Percentiles rank a stretch among this genome's conserved stretches.
Conservation (phyloP, 2,329 filamentous ascomycete species). For the Phaeosphaeriaceae sp. region DNA sequence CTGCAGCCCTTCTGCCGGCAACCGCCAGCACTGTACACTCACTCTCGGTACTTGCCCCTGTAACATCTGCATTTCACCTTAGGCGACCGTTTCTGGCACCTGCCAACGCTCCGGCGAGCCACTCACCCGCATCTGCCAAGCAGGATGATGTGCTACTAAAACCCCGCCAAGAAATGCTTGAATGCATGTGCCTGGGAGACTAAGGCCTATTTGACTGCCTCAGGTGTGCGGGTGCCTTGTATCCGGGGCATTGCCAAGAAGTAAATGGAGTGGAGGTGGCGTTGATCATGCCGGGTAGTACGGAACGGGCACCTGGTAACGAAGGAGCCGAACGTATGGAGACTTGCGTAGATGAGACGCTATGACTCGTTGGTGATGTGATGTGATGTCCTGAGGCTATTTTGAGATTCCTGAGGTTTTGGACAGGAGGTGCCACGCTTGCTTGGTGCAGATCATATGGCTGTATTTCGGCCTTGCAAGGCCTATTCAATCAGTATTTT, state of each 20-base stretch:
- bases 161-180: constrained; percentile 40
- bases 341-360: constrained; percentile 10
- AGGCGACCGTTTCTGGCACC: constrained; percentile 22
- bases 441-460: neutral
- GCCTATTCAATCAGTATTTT: neutral
- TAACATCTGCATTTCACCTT: constrained; percentile 5
- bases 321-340: neutral
- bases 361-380: neutral
- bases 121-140: constrained; percentile 38
- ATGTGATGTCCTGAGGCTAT: neutral
- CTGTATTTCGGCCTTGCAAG: neutral
- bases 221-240: constrained; percentile 22
- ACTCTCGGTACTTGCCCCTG: constrained; percentile 22
- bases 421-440: neutral
- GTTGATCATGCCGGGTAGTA: constrained; percentile 16
- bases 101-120: constrained; percentile 20
- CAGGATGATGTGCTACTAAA: constrained; percentile 26
- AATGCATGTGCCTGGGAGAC: constrained; percentile 19
- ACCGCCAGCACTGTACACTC: neutral
- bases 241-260: constrained; percentile 29
- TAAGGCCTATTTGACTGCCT: constrained; percentile 27
- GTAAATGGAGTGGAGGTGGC: constrained; percentile 8
- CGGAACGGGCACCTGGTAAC: neutral
- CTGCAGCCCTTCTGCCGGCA: neutral
- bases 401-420: neutral